Evolutionary conservation across 148 eudicot species (phyloP), one percentile per base, ranked within the genome.

Genomic region (Nepenthes mirabilis): DNA sequence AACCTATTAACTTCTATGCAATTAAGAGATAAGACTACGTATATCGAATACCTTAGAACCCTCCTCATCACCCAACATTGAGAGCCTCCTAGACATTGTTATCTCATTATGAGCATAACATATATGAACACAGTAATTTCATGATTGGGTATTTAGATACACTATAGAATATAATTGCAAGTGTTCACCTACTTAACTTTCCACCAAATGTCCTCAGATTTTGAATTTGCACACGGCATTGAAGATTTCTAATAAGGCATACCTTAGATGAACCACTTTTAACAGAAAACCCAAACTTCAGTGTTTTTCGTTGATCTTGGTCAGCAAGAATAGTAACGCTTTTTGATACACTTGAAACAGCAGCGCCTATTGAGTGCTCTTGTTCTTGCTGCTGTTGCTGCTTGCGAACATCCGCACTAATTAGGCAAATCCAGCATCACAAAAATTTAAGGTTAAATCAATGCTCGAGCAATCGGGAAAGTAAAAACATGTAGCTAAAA

Each of bases 251-350:
- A 40, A 40, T 23, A 35, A 11, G 11, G 37, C 43, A 36, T 79
- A 91, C 97, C 87, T 83, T 91, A 64, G 87, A 74, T 54, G 77
- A 66, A 70, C 84, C 77, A 71, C 80, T 72, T 77, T 88, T 91
- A 43, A 82, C 74, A 36, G 98, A 81, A 79, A 91, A 91, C 23
- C 98, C 96, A 60, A 91, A 91, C 73, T 85, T 88, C 58, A 91
- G 68, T 36, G 86, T 68, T 79, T 91, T 91, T 52, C 96, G 70
- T 65, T 83, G 94, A 71, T 88, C 98, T 63, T 72, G 88, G 56
- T 88, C 94, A 32, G 66, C 79, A 68, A 85, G 75, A 49, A 65
- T 60, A 62, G 75, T 74, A 63, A 71, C 84, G 63, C 72, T 79
- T 72, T 62, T 76, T 36, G 68, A 36, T 52, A 71, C 66, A 52